phyloP scores from a whole-genome alignment of 2,329 filamentous ascomycete species.

The Cercospora zeina region DNA sequence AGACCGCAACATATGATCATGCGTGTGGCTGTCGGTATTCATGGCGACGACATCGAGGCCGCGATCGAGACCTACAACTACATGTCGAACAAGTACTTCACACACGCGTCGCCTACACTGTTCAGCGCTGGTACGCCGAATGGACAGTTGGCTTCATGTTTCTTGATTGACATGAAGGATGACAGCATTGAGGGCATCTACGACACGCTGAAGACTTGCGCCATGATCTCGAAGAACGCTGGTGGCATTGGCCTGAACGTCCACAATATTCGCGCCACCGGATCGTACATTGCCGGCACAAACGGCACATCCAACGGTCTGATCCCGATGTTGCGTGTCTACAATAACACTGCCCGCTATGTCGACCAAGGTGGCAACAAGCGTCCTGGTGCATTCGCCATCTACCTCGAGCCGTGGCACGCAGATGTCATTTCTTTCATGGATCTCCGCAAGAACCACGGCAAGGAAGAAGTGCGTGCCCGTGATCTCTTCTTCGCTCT shows the following conservation, averaged over 20 bases:
- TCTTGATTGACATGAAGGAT: constrained; percentile 99
- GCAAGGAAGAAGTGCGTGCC: constrained; percentile 95
- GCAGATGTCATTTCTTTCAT: constrained; percentile 96
- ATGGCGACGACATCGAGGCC: constrained; percentile 90
- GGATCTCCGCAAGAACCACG: constrained; percentile 98
- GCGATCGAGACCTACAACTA: constrained; percentile 97
- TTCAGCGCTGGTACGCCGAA: constrained; percentile 97
- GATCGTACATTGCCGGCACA: constrained; percentile 96
- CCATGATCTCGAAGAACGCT: constrained; percentile 99
- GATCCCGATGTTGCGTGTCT: constrained; percentile 96
- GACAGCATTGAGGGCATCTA: constrained; percentile 99
- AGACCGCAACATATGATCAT: constrained; percentile 99
- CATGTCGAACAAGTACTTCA: constrained; percentile 99
- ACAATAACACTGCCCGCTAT: constrained; percentile 98
- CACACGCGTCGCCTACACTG: constrained; percentile 93
- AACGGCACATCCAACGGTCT: constrained; percentile 98
- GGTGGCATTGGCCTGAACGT: constrained; percentile 96
- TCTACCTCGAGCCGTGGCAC: constrained; percentile 99
- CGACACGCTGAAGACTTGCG: constrained; percentile 97
- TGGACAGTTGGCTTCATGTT: constrained; percentile 94
- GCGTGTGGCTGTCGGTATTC: constrained; percentile 96
- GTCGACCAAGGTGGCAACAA: constrained; percentile 99
- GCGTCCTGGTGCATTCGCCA: constrained; percentile 95
- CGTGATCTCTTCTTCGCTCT: constrained; percentile 96
- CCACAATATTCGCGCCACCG: constrained; percentile 94